These are phyloP conservation scores for Postia placenta DNA, from an alignment of 768 basidiomycete species.

Conservation along the genomic window DNA sequence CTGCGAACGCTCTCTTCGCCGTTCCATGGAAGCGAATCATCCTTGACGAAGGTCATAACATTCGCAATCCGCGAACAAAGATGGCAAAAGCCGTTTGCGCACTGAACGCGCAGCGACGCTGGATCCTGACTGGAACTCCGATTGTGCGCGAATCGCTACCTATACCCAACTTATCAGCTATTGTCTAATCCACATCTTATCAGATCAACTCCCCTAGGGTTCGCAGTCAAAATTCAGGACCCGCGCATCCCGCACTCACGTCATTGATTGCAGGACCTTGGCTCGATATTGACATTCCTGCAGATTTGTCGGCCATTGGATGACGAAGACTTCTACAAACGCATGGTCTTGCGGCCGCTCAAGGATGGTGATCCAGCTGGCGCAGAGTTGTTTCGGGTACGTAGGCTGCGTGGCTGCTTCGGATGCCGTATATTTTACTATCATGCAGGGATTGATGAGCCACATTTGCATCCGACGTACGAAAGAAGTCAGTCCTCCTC, in stretches of 20 bases:
- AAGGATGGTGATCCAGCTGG: conserved; percentile 64
- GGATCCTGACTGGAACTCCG: conserved; percentile 82
- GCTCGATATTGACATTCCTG: conserved; percentile 80
- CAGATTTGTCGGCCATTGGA: conserved; percentile 83
- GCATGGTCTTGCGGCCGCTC: conserved; percentile 72
- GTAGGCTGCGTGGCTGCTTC: conserved; percentile 9
- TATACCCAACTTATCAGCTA: background rate
- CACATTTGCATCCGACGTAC: conserved; percentile 77
- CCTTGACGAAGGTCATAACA: conserved; percentile 84
- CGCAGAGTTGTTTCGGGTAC: conserved; percentile 63
- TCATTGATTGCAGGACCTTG: conserved; percentile 59
- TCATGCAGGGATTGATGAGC: conserved; percentile 61
- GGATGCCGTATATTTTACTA: background rate
- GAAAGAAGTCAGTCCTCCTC: conserved; percentile 60
- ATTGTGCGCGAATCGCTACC: conserved; percentile 51
- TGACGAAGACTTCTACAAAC: conserved; percentile 75
- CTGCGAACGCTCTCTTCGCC: conserved; percentile 51
- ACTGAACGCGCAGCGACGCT: conserved; percentile 65
- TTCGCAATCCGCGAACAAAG: conserved; percentile 84
- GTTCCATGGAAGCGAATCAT: conserved; percentile 86
- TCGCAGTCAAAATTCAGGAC: background rate
- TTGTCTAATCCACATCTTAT: background rate
- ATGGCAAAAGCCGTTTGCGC: conserved; percentile 65
- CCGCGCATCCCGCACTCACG: background rate
- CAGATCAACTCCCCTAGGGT: conserved; percentile 80